Base-by-base conservation (phyloP, 768 basidiomycete genomes). In the Terana coerulea region DNA sequence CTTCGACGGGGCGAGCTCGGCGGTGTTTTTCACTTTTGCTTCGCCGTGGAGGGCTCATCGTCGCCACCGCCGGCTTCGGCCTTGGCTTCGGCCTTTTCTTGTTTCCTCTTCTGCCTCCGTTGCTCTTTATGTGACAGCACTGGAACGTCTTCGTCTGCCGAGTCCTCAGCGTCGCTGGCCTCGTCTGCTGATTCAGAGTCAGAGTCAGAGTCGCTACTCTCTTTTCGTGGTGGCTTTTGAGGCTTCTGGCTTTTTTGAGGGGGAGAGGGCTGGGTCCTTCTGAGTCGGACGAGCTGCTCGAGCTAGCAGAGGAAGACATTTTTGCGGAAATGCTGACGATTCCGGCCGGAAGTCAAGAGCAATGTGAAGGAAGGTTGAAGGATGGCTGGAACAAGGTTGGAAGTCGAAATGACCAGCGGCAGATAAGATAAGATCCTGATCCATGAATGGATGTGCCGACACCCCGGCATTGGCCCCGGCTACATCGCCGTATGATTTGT, bases 41-140 rank as follows among this genome's bases (percentile, higher is more conserved):
- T 49, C 28, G 34, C n/a, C n/a, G 40, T 43, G 25, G 25, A 15
- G 68, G 51, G 17, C 8, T 40, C 39, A 52, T 56, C 43, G 30
- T 55, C 40, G 40, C 64, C 61, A 39, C 71, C 59, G 21, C 61
- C 49, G 33, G 61, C 54, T 28, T 40, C 55, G 33, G 62, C 39
- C 41, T 70, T 61, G 50, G 71, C 56, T 19, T 59, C 56, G 8
- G 58, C 55, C 21, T 60, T 70, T 52, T 69, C 79, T 67, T 64
- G 59, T 34, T 64, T 72, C 58, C 69, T 83, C 69, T 82, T 85
- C 65, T 80, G 79, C 47, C 77, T 76, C 24, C 90, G 75, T 49
- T 74, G 77, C 64, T 88, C 85, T 5, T 85, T 85, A 66, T 91
- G 90, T 3, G 90, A 92, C 50, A 91, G 75, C 5, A 79, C 84